Evolutionary conservation across 768 basidiomycete species (phyloP).

Genomic region (Cyclocybe aegerita): DNA sequence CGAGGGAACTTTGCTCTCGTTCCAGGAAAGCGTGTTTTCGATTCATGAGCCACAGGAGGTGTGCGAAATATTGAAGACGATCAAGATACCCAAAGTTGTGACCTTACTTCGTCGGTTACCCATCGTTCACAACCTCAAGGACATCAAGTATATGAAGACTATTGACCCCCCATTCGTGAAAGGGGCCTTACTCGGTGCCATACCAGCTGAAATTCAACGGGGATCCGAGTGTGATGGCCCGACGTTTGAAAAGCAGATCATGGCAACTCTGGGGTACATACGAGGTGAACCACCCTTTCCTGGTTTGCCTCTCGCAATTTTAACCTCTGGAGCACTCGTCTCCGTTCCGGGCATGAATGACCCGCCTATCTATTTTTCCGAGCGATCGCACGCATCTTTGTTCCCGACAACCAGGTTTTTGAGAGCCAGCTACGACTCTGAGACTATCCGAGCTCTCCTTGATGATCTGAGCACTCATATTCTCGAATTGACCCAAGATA

Average conservation of each 20-base stretch:
- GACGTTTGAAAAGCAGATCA: neutral
- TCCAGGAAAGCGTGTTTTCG: constrained; percentile 18
- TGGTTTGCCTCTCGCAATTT: constrained; percentile 11
- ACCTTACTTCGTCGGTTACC: neutral
- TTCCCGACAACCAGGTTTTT: constrained; percentile 9
- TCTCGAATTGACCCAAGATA: neutral
- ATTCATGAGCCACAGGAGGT: constrained; percentile 15
- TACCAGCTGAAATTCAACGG: neutral
- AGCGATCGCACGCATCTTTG: neutral
- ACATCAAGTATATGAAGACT: neutral
- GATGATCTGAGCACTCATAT: constrained; percentile 5
- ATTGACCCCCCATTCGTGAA: constrained; percentile 4
- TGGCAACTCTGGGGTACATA: constrained; percentile 5
- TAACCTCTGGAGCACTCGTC: neutral
- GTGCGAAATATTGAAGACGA: constrained; percentile 15
- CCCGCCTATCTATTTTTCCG: neutral
- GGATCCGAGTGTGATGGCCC: neutral
- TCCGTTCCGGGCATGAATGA: neutral
- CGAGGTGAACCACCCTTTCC: neutral
- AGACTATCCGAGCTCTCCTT: neutral
- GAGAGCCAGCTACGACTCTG: neutral
- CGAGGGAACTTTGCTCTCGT: neutral
- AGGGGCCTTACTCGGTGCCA: neutral
- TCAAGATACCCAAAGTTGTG: constrained; percentile 17
- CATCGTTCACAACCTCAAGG: neutral